These are phyloP conservation scores for Scheffersomyces lignicola DNA, from an alignment of 1,139 yeast species.

Conservation along the genomic window DNA sequence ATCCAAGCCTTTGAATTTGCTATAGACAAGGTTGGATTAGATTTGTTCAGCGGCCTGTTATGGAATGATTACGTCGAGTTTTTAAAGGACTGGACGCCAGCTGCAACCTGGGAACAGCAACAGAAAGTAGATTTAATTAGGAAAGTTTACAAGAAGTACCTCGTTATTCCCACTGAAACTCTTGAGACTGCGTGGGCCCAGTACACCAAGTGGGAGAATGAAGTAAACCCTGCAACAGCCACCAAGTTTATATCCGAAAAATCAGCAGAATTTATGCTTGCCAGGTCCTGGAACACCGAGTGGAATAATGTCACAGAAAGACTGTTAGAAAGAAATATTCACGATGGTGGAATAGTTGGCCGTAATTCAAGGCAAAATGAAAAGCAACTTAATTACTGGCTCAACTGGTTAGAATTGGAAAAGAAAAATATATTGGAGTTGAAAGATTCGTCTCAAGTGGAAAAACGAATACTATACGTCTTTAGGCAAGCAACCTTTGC, in stretches of 20 bases:
- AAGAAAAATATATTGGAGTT: constrained; percentile 65
- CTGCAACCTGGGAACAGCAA: constrained; percentile 84
- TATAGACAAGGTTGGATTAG: constrained; percentile 73
- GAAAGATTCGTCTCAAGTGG: constrained; percentile 45
- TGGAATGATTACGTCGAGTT: constrained; percentile 88
- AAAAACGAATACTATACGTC: constrained; percentile 68
- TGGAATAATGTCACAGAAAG: constrained; percentile 56
- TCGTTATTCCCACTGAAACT: constrained; percentile 70
- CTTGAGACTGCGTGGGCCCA: constrained; percentile 80
- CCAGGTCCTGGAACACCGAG: constrained; percentile 77
- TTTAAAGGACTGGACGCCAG: constrained; percentile 74
- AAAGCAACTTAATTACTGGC: constrained; percentile 59
- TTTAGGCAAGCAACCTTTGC: constrained; percentile 70
- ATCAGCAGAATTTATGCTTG: constrained; percentile 86
- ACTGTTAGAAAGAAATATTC: constrained; percentile 34
- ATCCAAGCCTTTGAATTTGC: constrained; percentile 87
- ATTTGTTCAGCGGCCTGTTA: constrained; percentile 65
- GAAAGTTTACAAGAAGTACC: constrained; percentile 68
- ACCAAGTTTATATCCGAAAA: constrained; percentile 82
- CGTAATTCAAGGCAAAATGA: constrained; percentile 19
- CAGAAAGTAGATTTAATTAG: constrained; percentile 78
- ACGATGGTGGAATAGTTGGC: constrained; percentile 29
- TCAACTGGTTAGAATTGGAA: constrained; percentile 80
- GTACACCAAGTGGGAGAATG: constrained; percentile 83
- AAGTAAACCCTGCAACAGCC: constrained; percentile 71